Percentiles rank a stretch among this genome's conserved stretches.
Evolutionary conservation across 331 rosid species (phyloP).

Genomic region (Phaseolus coccineus): DNA sequence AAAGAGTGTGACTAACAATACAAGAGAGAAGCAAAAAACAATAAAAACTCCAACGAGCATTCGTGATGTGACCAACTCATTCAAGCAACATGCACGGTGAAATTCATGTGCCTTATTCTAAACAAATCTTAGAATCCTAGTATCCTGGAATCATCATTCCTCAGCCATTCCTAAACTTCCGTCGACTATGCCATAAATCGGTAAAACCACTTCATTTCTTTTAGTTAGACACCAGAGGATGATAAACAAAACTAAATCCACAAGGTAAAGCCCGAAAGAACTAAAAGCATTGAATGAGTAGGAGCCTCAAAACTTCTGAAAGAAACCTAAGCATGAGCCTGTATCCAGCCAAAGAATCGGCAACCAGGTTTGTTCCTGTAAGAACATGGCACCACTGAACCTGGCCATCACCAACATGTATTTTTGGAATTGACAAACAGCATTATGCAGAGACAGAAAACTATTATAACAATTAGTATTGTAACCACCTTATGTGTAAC

Average conservation of each 20-base stretch:
- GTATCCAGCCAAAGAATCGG: background rate
- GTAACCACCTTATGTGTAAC: background rate
- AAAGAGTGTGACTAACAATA: background rate
- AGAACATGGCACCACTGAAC: background rate
- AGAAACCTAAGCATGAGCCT: background rate
- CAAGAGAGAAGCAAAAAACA: background rate
- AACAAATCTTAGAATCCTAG: background rate
- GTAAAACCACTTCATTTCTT: background rate
- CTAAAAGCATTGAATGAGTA: no score
- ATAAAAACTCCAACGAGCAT: conserved; percentile 2
- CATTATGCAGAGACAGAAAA: background rate
- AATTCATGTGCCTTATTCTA: background rate
- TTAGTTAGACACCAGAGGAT: no score
- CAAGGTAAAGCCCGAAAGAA: background rate
- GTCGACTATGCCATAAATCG: background rate
- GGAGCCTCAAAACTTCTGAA: background rate
- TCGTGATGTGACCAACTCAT: background rate
- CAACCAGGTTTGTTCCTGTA: background rate
- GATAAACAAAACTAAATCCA: background rate
- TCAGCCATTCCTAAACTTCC: background rate
- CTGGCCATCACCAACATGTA: background rate
- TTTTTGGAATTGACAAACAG: background rate
- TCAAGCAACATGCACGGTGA: background rate
- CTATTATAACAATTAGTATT: no score
- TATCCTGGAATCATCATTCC: background rate